Conservation (phyloP, 2,329 filamentous ascomycete genomes). For the Dryadomyces quercivorus region DNA sequence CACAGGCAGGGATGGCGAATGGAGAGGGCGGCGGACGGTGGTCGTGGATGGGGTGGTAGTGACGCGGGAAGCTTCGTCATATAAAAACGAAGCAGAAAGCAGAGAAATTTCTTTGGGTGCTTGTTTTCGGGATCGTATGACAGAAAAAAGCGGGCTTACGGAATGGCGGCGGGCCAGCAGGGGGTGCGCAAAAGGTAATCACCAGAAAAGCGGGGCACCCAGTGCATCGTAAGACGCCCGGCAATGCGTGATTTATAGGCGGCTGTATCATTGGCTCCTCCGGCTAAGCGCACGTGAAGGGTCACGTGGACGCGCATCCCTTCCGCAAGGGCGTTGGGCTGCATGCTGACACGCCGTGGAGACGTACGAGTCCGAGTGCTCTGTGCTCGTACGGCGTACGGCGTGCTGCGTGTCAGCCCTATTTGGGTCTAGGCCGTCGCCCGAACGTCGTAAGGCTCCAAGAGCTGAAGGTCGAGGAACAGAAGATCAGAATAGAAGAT, state of each 20-base stretch:
- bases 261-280: background rate
- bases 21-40: background rate
- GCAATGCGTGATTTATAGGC: background rate
- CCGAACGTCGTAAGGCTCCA: no score
- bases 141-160: constrained; percentile 5
- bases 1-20: background rate
- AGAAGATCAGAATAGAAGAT: no score
- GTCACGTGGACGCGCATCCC: background rate
- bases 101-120: constrained; percentile 5
- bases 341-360: no score
- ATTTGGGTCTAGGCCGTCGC: background rate
- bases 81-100: constrained; percentile 3
- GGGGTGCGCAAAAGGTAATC: constrained; percentile 1
- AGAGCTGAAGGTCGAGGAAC: no score
- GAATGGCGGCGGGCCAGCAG: background rate
- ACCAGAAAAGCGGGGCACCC: background rate
- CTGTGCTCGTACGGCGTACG: no score
- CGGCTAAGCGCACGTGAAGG: background rate
- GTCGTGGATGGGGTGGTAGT: background rate
- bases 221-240: background rate
- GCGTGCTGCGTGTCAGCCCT: background rate
- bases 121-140: constrained; percentile 13
- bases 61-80: background rate
- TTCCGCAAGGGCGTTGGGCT: background rate
- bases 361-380: no score